Percentiles rank a stretch among this genome's conserved stretches.
Evolutionary conservation across 2,329 filamentous ascomycete species (phyloP).

Genomic region (Penicillium glabrum): DNA sequence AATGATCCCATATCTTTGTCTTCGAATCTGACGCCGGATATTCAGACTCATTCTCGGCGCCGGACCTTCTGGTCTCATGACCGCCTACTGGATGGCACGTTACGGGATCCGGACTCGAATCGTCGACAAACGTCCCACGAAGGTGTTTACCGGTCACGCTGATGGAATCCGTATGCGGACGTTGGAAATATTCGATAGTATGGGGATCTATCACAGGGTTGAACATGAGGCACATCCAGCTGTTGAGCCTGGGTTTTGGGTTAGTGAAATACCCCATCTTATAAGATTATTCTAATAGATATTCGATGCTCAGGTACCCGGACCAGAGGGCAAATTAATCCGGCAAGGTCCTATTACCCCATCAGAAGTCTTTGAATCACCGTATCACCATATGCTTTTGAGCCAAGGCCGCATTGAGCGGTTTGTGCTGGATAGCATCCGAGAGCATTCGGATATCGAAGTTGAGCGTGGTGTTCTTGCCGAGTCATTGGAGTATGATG

Average conservation of each 20-base stretch:
- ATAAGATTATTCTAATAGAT: conserved; percentile 1
- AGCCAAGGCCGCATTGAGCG: conserved; percentile 71
- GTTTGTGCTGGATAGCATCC: conserved; percentile 64
- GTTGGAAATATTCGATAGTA: conserved; percentile 62
- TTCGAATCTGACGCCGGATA: neutral
- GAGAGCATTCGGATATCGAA: conserved; percentile 53
- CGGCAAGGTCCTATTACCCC: conserved; percentile 63
- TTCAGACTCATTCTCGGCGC: conserved; percentile 48
- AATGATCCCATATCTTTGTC: neutral
- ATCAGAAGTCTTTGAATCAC: conserved; percentile 56
- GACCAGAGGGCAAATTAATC: conserved; percentile 56
- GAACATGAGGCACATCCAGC: conserved; percentile 68
- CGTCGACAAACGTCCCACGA: conserved; percentile 46
- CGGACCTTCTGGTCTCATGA: conserved; percentile 51
- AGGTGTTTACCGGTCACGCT: conserved; percentile 33
- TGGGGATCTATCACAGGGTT: conserved; percentile 64
- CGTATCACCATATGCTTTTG: conserved; percentile 64
- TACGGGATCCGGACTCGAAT: conserved; percentile 52
- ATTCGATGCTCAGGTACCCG: conserved; percentile 24
- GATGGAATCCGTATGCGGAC: conserved; percentile 23
- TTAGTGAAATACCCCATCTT: neutral
- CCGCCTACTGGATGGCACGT: conserved; percentile 52
- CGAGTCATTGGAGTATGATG: conserved; percentile 55
- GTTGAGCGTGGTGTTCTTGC: conserved; percentile 64
- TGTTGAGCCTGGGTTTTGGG: conserved; percentile 61